These are phyloP conservation scores for Podosphaera leucotricha DNA, from an alignment of 2,329 filamentous ascomycete species.

Conservation along the genomic window DNA sequence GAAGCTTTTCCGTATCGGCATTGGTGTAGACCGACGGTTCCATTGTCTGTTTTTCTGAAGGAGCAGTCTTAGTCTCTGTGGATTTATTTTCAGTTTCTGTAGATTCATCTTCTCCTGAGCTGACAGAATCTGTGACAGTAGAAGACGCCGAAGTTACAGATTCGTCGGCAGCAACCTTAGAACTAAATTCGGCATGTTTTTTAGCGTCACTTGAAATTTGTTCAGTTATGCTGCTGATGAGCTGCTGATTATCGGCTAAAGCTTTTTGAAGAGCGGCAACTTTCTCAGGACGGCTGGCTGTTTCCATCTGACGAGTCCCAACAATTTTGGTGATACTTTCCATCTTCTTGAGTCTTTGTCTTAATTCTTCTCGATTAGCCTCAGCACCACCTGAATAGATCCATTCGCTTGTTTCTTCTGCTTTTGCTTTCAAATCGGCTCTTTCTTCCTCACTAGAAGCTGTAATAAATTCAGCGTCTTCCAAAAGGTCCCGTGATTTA, in stretches of 20 bases:
- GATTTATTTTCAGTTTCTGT: conserved; percentile 13
- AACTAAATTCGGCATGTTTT: conserved; percentile 28
- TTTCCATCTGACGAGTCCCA: conserved; percentile 50
- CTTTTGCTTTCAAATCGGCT: conserved; percentile 38
- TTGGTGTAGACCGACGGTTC: conserved; percentile 45
- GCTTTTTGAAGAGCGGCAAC: conserved; percentile 43
- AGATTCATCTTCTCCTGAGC: conserved; percentile 41
- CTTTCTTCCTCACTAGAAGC: conserved; percentile 48
- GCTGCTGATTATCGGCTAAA: conserved; percentile 46
- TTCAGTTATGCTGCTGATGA: conserved; percentile 44
- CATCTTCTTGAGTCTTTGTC: conserved; percentile 51
- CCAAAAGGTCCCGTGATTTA: conserved; percentile 59
- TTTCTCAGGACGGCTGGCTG: conserved; percentile 43
- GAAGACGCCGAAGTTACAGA: conserved; percentile 20
- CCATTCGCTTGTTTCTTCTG: conserved; percentile 60
- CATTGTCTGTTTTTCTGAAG: conserved; percentile 24
- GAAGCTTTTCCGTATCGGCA: conserved; percentile 45
- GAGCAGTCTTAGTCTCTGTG: conserved; percentile 13
- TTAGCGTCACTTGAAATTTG: conserved; percentile 50
- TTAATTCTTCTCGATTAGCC: conserved; percentile 51
- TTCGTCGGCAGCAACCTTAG: conserved; percentile 19
- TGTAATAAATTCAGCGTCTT: conserved; percentile 48
- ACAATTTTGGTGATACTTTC: conserved; percentile 59
- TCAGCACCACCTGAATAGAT: conserved; percentile 66
- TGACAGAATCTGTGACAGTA: conserved; percentile 33